Base-by-base conservation (phyloP, 352 stramenopile genomes). In the Achlya hypogyna region DNA sequence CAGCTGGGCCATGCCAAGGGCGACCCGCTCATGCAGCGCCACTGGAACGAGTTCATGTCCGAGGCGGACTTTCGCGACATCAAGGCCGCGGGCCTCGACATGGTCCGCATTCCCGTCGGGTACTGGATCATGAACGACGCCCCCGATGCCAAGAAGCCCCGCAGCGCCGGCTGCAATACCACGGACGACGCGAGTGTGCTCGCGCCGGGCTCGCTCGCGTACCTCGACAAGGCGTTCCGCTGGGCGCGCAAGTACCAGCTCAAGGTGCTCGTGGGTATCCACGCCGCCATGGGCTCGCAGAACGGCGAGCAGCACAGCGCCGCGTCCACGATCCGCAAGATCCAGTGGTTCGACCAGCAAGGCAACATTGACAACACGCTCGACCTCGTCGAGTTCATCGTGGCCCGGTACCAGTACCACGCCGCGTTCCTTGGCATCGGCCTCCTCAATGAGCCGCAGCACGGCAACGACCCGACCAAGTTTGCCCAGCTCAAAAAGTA, bases 211-310 rank as follows among this genome's bases (percentile, higher is more conserved):
- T 60, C 59, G 16, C 54, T 74, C 25, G 63, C 56, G 45, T 75
- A 71, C 62, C 56, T 75, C 27, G 76, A 83, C 60, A 31, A 35
- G 27, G 66, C 79, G 1, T 70, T 83, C 45, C 54, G 54, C 20
- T 83, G 76, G 76, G 76, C 74, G 20, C 69, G 69, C 31, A 75
- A 70, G 62, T 56, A 81, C 58, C 63, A 71, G 5, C 42, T 71
- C 27, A 51, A 56, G n/a, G 65, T 71, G 20, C 45, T 71, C n/a
- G 35, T 71, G n/a, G 56, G 51, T 23, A 35, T 71, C 28, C 40
- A 67, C 8, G 31, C 65, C 9, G 65, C 65, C 23, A 32, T 53
- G 20, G 53, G 54, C 4, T 67, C 31, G 14, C 65, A 71, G 34
- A 71, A 68, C 45, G 28, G 28, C 9, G 58, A 31, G 23, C n/a